Percentiles rank a stretch among this genome's conserved stretches.
phyloP scores from a whole-genome alignment of 2,329 filamentous ascomycete genomes.

The Emydomyces testavorans region DNA sequence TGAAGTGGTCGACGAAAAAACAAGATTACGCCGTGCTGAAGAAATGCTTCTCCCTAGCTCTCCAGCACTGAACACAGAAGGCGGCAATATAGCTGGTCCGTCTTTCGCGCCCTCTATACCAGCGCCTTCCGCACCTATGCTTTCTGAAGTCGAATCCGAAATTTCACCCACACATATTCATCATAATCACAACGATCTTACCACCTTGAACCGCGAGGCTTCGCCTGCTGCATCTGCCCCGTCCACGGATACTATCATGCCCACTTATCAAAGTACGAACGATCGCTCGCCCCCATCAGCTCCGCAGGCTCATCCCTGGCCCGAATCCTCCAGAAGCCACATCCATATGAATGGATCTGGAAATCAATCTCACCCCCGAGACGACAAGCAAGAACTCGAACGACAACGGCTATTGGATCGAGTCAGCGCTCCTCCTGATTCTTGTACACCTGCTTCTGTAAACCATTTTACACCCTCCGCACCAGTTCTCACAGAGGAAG shows the following conservation, averaged over 20 bases:
- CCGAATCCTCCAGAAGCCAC: background rate
- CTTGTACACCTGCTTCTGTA: conserved; percentile 12
- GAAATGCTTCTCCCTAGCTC: conserved; percentile 68
- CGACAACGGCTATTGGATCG: conserved; percentile 51
- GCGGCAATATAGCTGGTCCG: conserved; percentile 24
- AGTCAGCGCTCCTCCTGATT: conserved; percentile 47
- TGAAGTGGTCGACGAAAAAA: conserved; percentile 64
- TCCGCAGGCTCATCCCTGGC: conserved; percentile 7
- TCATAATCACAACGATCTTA: conserved; percentile 21
- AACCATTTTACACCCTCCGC: conserved; percentile 21
- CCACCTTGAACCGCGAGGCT: conserved; percentile 12
- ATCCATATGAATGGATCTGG: background rate
- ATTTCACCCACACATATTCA: conserved; percentile 29
- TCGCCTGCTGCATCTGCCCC: conserved; percentile 19
- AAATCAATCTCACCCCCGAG: conserved; percentile 23
- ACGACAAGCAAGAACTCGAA: conserved; percentile 74
- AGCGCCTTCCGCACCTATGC: conserved; percentile 36
- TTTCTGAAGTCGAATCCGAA: conserved; percentile 39
- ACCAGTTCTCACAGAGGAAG: conserved; percentile 47
- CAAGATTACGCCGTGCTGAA: conserved; percentile 65
- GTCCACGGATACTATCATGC: conserved; percentile 24
- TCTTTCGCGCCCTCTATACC: conserved; percentile 29
- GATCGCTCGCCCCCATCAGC: background rate
- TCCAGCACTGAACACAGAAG: conserved; percentile 43
- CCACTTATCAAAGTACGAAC: conserved; percentile 5